Evolutionary conservation across 176 grass and related monocot species (phyloP).

Genomic region (Triticum dicoccoides): DNA sequence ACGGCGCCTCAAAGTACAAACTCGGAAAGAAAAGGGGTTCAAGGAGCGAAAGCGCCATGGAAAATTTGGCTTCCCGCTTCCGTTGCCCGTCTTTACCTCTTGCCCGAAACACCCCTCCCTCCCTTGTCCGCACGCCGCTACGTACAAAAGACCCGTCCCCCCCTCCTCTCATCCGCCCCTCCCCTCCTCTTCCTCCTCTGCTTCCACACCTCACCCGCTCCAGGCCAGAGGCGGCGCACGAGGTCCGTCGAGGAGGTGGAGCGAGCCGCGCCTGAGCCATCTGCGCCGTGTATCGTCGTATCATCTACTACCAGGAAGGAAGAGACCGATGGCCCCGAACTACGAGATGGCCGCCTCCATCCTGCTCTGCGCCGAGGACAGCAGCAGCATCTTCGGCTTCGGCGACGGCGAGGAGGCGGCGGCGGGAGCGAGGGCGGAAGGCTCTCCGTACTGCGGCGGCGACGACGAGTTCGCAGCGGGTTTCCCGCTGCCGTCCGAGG

Average conservation of each 20-base stretch:
- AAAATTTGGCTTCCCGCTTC: conserved; percentile 15
- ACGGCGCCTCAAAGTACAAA: conserved; percentile 25
- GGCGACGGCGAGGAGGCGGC: neutral
- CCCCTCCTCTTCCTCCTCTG: neutral
- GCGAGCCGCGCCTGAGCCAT: neutral
- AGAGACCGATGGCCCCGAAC: conserved; percentile 49
- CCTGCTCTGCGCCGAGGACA: conserved; percentile 95
- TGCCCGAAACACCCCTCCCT: conserved; percentile 29
- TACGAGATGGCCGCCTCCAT: conserved; percentile 75
- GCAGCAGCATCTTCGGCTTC: conserved; percentile 38
- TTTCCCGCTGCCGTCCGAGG: conserved; percentile 69
- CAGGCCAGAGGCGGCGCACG: conserved; percentile 6
- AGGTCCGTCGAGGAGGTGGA: neutral
- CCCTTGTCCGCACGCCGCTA: neutral
- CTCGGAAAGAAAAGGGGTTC: too few relatives aligned
- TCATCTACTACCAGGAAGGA: too few relatives aligned
- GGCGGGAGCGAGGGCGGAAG: conserved; percentile 1
- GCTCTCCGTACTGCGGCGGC: neutral
- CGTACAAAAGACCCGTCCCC: conserved; percentile 24
- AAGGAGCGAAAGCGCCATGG: too few relatives aligned
- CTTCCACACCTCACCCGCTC: conserved; percentile 13
- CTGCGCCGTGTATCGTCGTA: neutral
- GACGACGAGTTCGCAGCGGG: conserved; percentile 18
- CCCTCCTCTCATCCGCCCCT: conserved; percentile 14
- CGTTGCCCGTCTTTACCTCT: neutral